Evolutionary conservation across 2,329 filamentous ascomycete genomes (phyloP), one percentile per base, ranked within the genome.

Genomic region (Botrytis byssoidea): DNA sequence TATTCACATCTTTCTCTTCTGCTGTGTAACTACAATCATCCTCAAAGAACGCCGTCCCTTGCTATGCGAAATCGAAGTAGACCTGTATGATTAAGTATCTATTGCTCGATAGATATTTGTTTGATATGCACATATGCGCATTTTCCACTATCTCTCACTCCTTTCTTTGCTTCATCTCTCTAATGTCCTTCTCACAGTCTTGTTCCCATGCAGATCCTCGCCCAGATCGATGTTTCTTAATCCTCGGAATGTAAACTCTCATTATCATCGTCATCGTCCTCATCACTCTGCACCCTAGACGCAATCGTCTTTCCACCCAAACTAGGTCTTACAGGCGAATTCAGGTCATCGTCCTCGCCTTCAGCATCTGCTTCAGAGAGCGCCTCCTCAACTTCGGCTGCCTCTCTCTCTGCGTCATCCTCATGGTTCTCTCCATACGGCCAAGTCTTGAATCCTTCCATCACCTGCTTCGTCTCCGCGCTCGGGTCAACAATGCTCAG

Each of bases 211-310:
- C 63, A 1, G 42, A 29, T 8, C 18, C 10, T 22, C 63, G 8
- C 1, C 29, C 29, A 48, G 22, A 20, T 32, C 18, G 25, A 44
- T 4, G 7, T 20, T 42, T 25, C 35, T 12, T 69, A 69, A 57
- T 69, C 66, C 10, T 69, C 66, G 32, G 66, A 69, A 69, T 69
- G 66, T 57, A 69, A 16, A 69, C 66, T 69, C 18, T 69, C 66
- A 63, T 63, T 63, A 0, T 57, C 51, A 37, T 63, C 60, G 22
- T 69, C 66, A 57, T 69, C 66, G 8, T 72, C 70, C 3, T 68
- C 70, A 12, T 68, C 48, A 72, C 63, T 72, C 51, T 72, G 63
- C 51, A 59, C 70, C 29, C 70, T 68, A 25, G 66, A 69, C 22
- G 44, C 63, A 35, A 48, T 64, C 12, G 55, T 71, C 69, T 64